Evolutionary conservation across 1,284 basidiomycete species (phyloP), one percentile per base, ranked within the genome.

Genomic region (Heterobasidion occidentale): DNA sequence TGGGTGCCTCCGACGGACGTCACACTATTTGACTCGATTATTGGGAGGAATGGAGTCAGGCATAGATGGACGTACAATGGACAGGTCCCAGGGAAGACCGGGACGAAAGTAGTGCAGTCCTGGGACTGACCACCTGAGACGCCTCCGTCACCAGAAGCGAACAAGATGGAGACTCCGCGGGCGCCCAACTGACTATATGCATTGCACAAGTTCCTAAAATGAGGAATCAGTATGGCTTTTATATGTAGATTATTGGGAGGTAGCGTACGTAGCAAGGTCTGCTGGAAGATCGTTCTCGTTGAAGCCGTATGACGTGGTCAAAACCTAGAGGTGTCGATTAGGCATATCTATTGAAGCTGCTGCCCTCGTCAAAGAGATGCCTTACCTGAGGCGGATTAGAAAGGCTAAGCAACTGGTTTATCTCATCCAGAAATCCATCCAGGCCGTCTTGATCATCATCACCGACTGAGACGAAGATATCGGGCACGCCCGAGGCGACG

Each of bases 311-410:
- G 54, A 58, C 1, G 66, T 67, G n/a, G 64, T 67, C 42, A 59
- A 55, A 15, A 78, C 77, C 51, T 77, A 75, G 0, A 51, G 36
- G n/a, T 11, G 8, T 34, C 9, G 35, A 36, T 34, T 14, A 14
- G 15, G 14, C 33, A 15, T 11, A 17, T 17, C 4, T 3, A 6
- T 17, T 14, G 14, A 45, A 3, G 14, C 17, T 15, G 27, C 27
- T 27, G 27, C 27, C 27, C 27, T 27, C 27, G 27, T 12, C n/a
- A 17, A 62, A 65, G 19, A 81, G 84, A 2, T 77, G 76, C 56
- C 83, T 70, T 1, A 78, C 77, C 51, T 77, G 74, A 2, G 82
- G 80, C 5, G 61, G 51, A 19, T 76, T 72, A 36, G 71, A 70
- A 1, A 66, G 61, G 48, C 74, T 71, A 45, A 67, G 63, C 34